phyloP scores from a whole-genome alignment of 129 eudicot species.

The Sambucus nigra region DNA sequence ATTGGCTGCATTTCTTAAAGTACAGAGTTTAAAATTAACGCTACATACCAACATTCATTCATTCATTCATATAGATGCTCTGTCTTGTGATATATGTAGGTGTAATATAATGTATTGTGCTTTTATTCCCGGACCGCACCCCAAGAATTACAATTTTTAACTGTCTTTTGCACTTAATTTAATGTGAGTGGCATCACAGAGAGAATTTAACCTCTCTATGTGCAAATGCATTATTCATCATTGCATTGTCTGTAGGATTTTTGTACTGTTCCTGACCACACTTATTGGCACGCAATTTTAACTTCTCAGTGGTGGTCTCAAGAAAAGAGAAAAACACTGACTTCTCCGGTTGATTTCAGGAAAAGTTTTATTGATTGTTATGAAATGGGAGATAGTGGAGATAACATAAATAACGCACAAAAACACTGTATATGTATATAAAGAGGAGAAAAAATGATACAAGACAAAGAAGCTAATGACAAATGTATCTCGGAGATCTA shows the following conservation, averaged over 20 bases:
- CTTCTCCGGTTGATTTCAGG: not conserved
- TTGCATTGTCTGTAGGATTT: not conserved
- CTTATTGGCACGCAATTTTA: constrained; percentile 13
- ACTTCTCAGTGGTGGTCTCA: not conserved
- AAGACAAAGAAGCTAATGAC: not conserved
- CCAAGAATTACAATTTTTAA: constrained; percentile 16
- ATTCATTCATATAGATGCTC: not conserved
- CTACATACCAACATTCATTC: constrained; percentile 2
- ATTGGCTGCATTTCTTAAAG: constrained; percentile 6
- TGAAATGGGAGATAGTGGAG: not conserved
- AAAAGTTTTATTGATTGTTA: not conserved
- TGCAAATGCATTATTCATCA: not conserved
- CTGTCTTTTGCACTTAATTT: constrained; percentile 4
- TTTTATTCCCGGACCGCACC: constrained; percentile 9
- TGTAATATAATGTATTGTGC: not conserved
- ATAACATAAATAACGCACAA: not conserved
- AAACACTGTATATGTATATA: not conserved
- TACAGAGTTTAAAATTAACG: not conserved
- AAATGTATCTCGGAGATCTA: not conserved
- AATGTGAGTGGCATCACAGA: not conserved
- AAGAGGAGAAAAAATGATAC: not conserved
- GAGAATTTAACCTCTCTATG: not conserved
- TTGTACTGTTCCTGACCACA: constrained; percentile 4
- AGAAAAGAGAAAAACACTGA: not conserved
- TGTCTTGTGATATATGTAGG: not conserved